A percentile compares a stretch with the other conserved stretches of the same genome.
Conservation (phyloP, 208 protist genomes). For the Leishmania gerbilli region DNA sequence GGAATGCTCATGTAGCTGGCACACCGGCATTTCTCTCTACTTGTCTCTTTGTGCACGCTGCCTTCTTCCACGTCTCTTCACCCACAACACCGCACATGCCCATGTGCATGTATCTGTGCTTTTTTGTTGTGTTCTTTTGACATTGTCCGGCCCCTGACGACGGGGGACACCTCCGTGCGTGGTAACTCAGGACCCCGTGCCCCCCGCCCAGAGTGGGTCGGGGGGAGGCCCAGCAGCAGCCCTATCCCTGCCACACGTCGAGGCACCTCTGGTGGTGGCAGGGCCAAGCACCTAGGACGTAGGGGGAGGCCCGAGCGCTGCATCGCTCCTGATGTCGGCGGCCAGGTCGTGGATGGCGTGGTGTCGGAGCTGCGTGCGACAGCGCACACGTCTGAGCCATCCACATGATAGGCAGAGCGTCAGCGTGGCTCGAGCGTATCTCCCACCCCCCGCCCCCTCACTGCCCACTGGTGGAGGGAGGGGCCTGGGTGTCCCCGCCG, state of each 20-base stretch:
- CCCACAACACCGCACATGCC: background rate
- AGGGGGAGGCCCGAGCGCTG: background rate
- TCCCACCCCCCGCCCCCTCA: background rate
- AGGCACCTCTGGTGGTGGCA: background rate
- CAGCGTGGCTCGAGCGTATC: background rate
- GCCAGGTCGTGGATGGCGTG: background rate
- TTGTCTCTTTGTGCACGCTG: too few species aligned
- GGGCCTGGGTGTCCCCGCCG: background rate
- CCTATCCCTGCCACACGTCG: background rate
- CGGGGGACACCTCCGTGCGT: background rate
- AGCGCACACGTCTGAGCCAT: background rate
- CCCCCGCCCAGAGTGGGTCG: background rate
- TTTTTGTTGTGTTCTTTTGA: background rate
- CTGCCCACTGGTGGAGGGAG: background rate
- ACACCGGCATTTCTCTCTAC: background rate
- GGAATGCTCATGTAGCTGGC: background rate
- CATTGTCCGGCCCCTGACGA: background rate
- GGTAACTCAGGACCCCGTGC: background rate
- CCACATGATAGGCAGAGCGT: background rate
- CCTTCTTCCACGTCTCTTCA: too few species aligned
- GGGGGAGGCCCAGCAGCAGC: background rate
- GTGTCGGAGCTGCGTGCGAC: background rate
- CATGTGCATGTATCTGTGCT: background rate
- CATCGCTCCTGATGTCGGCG: background rate
- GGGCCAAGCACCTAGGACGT: background rate